phyloP scores from a whole-genome alignment of 768 basidiomycete species.

The Royoungia palumana region DNA sequence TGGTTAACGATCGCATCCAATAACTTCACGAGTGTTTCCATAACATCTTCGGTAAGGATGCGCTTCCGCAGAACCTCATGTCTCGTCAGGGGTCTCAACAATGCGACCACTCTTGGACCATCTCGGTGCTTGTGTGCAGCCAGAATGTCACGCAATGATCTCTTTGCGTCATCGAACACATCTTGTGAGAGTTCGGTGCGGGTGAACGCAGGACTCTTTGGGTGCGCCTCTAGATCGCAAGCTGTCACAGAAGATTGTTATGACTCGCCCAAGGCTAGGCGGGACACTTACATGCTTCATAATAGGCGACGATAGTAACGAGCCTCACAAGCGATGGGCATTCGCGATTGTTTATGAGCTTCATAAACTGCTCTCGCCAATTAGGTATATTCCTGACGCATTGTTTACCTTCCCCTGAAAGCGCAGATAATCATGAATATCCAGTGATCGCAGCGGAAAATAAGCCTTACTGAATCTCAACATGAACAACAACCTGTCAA shows the following conservation, averaged over 20 bases:
- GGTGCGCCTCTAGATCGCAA: background rate
- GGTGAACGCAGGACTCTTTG: background rate
- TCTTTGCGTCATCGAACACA: conserved; percentile 14
- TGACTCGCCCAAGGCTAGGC: no score
- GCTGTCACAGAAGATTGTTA: conserved; percentile 1
- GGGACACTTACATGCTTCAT: conserved; percentile 16
- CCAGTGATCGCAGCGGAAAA: background rate
- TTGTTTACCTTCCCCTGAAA: conserved; percentile 19
- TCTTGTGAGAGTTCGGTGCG: background rate
- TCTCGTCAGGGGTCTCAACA: conserved; percentile 20
- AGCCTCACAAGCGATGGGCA: conserved; percentile 20
- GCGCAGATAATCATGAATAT: no score
- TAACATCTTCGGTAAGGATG: conserved; percentile 14
- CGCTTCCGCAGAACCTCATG: conserved; percentile 10
- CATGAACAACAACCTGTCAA: conserved; percentile 19
- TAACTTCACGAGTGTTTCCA: conserved; percentile 10
- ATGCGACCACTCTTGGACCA: conserved; percentile 18
- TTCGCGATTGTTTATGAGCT: conserved; percentile 7
- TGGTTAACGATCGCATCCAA: conserved; percentile 11
- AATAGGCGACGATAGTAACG: conserved; percentile 21
- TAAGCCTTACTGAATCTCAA: conserved; percentile 7
- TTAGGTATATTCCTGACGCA: conserved; percentile 14
- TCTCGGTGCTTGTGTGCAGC: conserved; percentile 15
- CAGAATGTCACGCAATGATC: conserved; percentile 11
- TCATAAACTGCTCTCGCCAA: conserved; percentile 12